Evolutionary conservation across 768 basidiomycete species (phyloP).

Genomic region (Boletus tylopilopsis): DNA sequence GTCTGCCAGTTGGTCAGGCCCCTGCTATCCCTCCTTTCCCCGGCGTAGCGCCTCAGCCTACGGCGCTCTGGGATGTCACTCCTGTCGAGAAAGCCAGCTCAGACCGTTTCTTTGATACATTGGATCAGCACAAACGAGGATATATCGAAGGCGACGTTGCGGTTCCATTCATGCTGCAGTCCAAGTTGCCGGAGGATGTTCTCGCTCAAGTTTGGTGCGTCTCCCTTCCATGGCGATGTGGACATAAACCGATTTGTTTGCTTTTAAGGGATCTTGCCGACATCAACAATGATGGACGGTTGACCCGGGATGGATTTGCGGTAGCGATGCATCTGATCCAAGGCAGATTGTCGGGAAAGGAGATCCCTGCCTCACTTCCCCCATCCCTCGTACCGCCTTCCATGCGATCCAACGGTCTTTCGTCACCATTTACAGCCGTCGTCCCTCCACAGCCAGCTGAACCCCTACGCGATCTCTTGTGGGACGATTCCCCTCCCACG

Average conservation of each 20-base stretch:
- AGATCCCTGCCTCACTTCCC: slow-evolving; percentile 71
- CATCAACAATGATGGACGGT: slow-evolving; percentile 77
- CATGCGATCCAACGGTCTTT: slow-evolving; percentile 46
- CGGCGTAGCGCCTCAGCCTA: slow-evolving; percentile 23
- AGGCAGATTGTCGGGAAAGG: slow-evolving; percentile 73
- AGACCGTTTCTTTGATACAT: slow-evolving; percentile 76
- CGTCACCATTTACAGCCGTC: slow-evolving; percentile 38
- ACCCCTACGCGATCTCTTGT: slow-evolving; percentile 43
- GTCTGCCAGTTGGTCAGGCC: slow-evolving; percentile 12
- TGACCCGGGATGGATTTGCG: slow-evolving; percentile 91
- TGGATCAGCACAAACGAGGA: slow-evolving; percentile 72
- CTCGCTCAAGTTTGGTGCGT: slow-evolving; percentile 91
- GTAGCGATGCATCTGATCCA: slow-evolving; percentile 94
- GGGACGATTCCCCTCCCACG: slow-evolving; percentile 51
- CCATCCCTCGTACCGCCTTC: slow-evolving; percentile 77
- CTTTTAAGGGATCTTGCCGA: slow-evolving; percentile 85
- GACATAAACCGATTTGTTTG: slow-evolving; percentile 1
- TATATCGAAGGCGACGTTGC: slow-evolving; percentile 92
- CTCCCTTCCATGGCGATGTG: not conserved
- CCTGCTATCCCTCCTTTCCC: slow-evolving; percentile 27
- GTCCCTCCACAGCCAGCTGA: slow-evolving; percentile 36
- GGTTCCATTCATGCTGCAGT: slow-evolving; percentile 93
- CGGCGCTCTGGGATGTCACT: slow-evolving; percentile 76
- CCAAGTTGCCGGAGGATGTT: slow-evolving; percentile 72
- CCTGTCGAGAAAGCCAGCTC: slow-evolving; percentile 71